Evolutionary conservation across 1,284 basidiomycete genomes (phyloP), one percentile per base, ranked within the genome.

Genomic region (Malassezia japonica): DNA sequence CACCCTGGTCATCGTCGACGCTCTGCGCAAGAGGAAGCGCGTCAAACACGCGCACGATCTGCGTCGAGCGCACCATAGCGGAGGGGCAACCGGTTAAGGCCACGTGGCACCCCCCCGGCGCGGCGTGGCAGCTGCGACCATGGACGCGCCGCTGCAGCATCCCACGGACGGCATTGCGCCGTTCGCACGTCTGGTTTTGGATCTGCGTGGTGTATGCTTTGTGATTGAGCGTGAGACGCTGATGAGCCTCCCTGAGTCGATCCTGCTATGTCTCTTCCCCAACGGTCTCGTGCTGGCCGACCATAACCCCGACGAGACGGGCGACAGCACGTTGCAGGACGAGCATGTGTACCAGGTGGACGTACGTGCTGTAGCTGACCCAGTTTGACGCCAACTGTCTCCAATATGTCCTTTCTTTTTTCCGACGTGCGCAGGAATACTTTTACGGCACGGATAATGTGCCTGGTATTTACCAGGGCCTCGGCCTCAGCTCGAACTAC

Each of bases 341-440:
- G 89, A 92, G 72, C 88, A 92, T 67, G 83, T 94, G 20, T 95
- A 95, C 74, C 86, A 82, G 44, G 91, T 96, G 66, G 91, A 96
- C 74, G 90, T 95, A 76, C 75, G 87, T 82, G 47, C 15, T 44
- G n/a, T 29, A 8, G 25, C 35, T 29, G 21, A 36, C 3, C 13
- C 72, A 96, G 90, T 98, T 96, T 72, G 92, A 99, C 77, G 87
- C 91, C 46, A 84, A 89, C 47, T 96, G 92, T 75, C 90, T 98
- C 74, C 80, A 85, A 74, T 95, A 84, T 74, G 88, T 95, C 42
- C 81, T 96, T 29, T 80, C 80, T 46, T 96, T 95, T 79, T 96
- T 94, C 79, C 81, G 83, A 43, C 81, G 78, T 69, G 84, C 90
- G 7, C 87, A 87, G 49, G 84, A 89, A 61, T 77, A 81, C 39